Base-by-base conservation (phyloP, 2,329 filamentous ascomycete species). In the Xylaria sp. region DNA sequence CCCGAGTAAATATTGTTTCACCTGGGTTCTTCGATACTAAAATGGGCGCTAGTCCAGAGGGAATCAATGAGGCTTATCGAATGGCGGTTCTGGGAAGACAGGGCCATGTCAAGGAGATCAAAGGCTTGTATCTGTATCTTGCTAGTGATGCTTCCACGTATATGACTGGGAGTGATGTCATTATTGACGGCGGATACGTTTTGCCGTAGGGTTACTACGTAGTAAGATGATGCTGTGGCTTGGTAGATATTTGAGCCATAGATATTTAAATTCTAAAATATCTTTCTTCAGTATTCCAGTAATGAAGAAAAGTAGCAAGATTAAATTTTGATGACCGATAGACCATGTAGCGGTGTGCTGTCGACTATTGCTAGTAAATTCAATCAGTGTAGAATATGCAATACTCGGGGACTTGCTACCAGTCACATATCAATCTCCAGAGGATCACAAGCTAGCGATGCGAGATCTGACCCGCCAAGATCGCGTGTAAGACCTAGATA, bases 1-100 rank as follows among this genome's bases (percentile, higher is more conserved):
- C 85, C 2, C 80, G 86, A 2, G 86, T 87, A 31, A 88, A 88
- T 71, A 80, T 84, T 50, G 83, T 88, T 11, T 83, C 81, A 0
- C 84, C 84, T 0, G 84, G 84, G 0, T 88, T 85, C 75, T 85
- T 87, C 70, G 81, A 86, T 61, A 87, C 85, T 2, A 70, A 69
- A 47, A 69, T 70, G 68, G 69, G 69, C 20, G 65, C 68, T 20
- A 56, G 57, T 44, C 65, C 66, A 17, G n/a, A 27, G 47, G 61
- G 2, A 2, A 11, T 59, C 27, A 68, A 69, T 44, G 69, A 71
- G 63, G 66, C 68, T 17, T 66, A 67, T 38, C 58, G 68, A 44
- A 70, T 71, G 69, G 66, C 68, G 11, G 68, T 68, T 17, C 13
- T 71, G 33, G 69, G 69, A 17, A 55, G 69, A 56, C 68, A 71